phyloP scores from a whole-genome alignment of 257 asterid genomes.

The Fraxinus excelsior region DNA sequence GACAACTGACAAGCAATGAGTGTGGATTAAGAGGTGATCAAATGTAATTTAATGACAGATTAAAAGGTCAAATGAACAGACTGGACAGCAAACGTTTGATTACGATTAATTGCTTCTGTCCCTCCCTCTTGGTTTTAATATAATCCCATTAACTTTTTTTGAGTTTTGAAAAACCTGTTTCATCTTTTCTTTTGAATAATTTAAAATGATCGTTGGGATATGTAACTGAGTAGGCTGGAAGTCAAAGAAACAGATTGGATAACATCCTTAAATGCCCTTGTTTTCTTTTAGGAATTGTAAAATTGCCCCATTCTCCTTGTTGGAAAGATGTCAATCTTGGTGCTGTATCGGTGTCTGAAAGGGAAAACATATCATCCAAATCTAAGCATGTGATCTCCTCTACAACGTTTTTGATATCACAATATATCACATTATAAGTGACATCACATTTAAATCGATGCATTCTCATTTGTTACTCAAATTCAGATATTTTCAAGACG shows the following conservation, averaged over 20 bases:
- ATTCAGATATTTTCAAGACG: no score
- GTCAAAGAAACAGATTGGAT: constrained; percentile 20
- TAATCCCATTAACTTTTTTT: background rate
- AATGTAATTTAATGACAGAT: constrained; percentile 8
- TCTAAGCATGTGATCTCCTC: background rate
- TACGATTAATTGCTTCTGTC: background rate
- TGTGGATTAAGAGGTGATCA: background rate
- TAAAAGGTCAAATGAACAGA: constrained; percentile 33
- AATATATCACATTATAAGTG: no score
- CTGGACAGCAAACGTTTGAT: constrained; percentile 26
- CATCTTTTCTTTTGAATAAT: background rate
- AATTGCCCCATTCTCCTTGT: background rate
- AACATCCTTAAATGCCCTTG: background rate
- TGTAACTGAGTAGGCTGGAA: constrained; percentile 18
- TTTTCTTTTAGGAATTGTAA: background rate
- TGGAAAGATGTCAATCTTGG: background rate
- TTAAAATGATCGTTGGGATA: background rate
- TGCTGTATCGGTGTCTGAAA: background rate
- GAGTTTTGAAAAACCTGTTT: background rate
- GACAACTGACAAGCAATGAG: background rate
- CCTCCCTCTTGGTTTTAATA: background rate
- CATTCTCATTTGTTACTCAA: no score
- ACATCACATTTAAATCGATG: no score
- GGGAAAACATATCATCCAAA: background rate
- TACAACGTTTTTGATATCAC: no score